Conservation (phyloP, 2,329 filamentous ascomycete genomes). For the Claviceps capensis region DNA sequence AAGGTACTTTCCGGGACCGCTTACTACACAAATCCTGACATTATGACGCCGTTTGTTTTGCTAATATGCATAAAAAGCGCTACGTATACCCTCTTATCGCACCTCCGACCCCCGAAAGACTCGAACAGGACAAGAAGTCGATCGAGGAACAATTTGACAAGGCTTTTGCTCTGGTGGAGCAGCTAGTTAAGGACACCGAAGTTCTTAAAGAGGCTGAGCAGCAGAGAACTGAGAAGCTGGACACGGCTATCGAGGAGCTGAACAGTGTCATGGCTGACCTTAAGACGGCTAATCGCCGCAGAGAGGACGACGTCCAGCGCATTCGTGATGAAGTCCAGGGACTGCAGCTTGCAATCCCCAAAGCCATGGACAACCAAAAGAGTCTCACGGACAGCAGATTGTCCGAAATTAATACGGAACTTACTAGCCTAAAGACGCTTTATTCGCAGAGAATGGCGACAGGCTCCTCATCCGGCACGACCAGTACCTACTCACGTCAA, state of each 20-base stretch:
- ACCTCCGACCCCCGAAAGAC: slow-evolving; percentile 82
- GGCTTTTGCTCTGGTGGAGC: slow-evolving; percentile 82
- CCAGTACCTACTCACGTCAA: slow-evolving; percentile 8
- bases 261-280: slow-evolving; percentile 71
- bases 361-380: slow-evolving; percentile 78
- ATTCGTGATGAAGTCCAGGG: slow-evolving; percentile 75
- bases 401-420: slow-evolving; percentile 72
- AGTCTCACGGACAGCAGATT: slow-evolving; percentile 68
- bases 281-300: slow-evolving; percentile 64
- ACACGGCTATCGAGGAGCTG: slow-evolving; percentile 68
- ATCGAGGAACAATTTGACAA: slow-evolving; percentile 91
- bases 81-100: slow-evolving; percentile 86
- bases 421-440: slow-evolving; percentile 85
- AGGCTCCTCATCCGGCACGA: slow-evolving; percentile 13
- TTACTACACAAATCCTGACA: background rate
- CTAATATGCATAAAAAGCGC: slow-evolving; percentile 37
- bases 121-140: slow-evolving; percentile 85
- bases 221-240: slow-evolving; percentile 68
- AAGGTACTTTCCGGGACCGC: slow-evolving; percentile 43
- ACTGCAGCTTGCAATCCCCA: slow-evolving; percentile 75
- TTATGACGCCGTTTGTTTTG: background rate
- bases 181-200: slow-evolving; percentile 80
- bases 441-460: slow-evolving; percentile 50
- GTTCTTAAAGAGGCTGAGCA: slow-evolving; percentile 78
- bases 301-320: slow-evolving; percentile 77